Evolutionary conservation across 2,329 filamentous ascomycete species (phyloP), one percentile per base, ranked within the genome.

Genomic region (Penicillium sumatraense): DNA sequence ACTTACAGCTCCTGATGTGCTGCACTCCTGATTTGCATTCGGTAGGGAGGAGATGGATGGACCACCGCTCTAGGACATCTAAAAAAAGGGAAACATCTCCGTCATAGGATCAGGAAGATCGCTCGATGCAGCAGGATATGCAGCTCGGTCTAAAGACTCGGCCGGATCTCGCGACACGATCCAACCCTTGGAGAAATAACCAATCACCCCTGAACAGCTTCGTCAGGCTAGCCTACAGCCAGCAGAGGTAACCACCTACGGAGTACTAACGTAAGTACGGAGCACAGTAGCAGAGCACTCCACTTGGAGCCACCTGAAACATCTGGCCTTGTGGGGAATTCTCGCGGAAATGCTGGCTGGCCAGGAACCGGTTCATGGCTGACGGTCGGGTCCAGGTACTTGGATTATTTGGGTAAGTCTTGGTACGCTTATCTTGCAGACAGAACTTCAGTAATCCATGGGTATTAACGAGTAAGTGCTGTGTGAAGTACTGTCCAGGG

Each of bases 281-380:
- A n/a, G n/a, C n/a, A n/a, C n/a, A n/a, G n/a, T n/a, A n/a, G n/a
- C n/a, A n/a, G n/a, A n/a, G 21, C 3, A 40, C 52, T 61, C 60
- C 60, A 63, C 60, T 54, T 40, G 5, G 36, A 20, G 18, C 36
- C 18, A 56, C 44, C 51, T 63, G 61, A 63, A 62, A 63, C 59
- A 61, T 53, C 48, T 54, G 36, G 48, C 56, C 53, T 58, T 59
- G 57, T 61, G 59, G 59, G 57, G 53, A 47, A 47, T 21, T 27
- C 18, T 29, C 42, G 9, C 24, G 46, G 46, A 49, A 49, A 38
- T 46, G 26, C 42, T 46, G 23, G 26, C 21, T 16, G 31, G 23
- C 46, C 31, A 49, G 33, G 54, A 57, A 57, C 51, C 47, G 47
- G 55, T 57, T 57, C 55, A 54, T 54, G 40, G 29, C 23, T 36